A percentile compares a stretch with the other conserved stretches of the same genome.
These are phyloP conservation scores for Calonectria honghensis DNA, from an alignment of 2,329 filamentous ascomycete species.

Conservation along the genomic window DNA sequence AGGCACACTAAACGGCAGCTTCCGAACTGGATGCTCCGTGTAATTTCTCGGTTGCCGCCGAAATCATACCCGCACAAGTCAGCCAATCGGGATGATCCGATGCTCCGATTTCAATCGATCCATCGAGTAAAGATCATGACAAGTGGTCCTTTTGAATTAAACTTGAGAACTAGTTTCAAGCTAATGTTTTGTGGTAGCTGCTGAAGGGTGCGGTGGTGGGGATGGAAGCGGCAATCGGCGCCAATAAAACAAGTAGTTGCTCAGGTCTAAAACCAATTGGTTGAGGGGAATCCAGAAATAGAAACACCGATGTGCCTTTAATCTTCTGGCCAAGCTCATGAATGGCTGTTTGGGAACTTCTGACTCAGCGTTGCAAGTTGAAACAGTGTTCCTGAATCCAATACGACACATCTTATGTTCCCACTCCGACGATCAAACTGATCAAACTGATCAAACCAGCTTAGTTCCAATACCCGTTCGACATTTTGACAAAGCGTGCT, in stretches of 20 bases:
- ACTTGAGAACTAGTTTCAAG: neutral
- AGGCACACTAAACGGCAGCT: neutral
- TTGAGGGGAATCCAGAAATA: neutral
- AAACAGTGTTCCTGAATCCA: neutral
- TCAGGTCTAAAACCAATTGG: neutral
- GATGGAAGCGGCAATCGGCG: neutral
- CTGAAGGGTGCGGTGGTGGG: neutral
- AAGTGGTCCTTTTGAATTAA: neutral
- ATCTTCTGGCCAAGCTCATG: neutral
- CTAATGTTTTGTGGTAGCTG: neutral
- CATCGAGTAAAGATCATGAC: neutral
- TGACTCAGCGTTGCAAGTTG: neutral
- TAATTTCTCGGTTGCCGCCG: too few species aligned
- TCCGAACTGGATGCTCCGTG: neutral
- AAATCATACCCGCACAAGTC: too few species aligned
- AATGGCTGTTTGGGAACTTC: constrained; percentile 1
- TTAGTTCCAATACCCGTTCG: neutral
- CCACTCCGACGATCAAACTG: neutral
- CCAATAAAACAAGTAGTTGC: neutral
- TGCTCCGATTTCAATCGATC: neutral
- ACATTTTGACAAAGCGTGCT: neutral
- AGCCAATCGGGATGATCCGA: neutral
- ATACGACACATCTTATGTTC: neutral
- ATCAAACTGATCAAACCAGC: neutral
- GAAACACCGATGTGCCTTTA: neutral